Conservation (phyloP, 805 yeast species). For the Lipomyces kockii region DNA sequence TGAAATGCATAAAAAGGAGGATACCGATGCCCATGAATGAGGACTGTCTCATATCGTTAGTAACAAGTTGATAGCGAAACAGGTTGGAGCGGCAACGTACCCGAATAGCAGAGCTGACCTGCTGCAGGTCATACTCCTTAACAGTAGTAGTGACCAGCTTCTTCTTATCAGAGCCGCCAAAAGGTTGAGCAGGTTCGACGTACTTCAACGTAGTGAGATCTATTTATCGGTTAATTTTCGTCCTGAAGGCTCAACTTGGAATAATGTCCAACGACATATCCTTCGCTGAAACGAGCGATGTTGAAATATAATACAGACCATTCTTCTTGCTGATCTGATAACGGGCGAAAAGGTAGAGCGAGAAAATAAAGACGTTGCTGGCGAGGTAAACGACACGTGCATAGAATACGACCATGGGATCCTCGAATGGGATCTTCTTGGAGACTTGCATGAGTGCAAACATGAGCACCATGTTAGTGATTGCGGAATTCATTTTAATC, state of each 20-base stretch:
- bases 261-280: not conserved
- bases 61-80: not conserved
- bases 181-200: conserved; percentile 79
- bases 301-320: conserved; percentile 46
- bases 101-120: conserved; percentile 70
- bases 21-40: conserved; percentile 88
- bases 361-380: conserved; percentile 67
- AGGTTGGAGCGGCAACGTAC: conserved; percentile 19
- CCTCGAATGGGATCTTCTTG: conserved; percentile 84
- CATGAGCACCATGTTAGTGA: conserved; percentile 86
- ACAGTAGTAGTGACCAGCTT: conserved; percentile 87
- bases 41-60: conserved; percentile 51
- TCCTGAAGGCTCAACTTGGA: not conserved
- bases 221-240: conserved; percentile 3
- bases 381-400: conserved; percentile 74
- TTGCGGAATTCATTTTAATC: conserved; percentile 76
- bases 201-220: conserved; percentile 88
- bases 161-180: conserved; percentile 71
- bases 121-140: conserved; percentile 90
- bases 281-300: not conserved
- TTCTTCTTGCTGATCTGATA: conserved; percentile 69
- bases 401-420: conserved; percentile 71
- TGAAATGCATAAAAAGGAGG: conserved; percentile 98
- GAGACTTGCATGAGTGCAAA: conserved; percentile 95
- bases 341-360: conserved; percentile 69